These are phyloP conservation scores for Sclerotinia minor DNA, from an alignment of 2,329 filamentous ascomycete genomes.

Conservation along the genomic window DNA sequence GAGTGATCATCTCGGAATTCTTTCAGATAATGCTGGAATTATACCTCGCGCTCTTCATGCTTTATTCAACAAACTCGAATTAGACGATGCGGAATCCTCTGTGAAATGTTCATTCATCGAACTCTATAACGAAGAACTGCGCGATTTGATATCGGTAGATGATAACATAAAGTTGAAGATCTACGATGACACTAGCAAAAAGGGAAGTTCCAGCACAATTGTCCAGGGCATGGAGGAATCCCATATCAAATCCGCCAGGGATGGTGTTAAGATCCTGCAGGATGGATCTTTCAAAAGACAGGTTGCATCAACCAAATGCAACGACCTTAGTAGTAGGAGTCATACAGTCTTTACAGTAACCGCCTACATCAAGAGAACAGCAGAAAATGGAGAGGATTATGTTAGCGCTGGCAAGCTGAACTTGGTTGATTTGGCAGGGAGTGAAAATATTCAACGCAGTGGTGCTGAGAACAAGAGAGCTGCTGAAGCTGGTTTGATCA, in stretches of 20 bases:
- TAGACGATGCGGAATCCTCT: constrained; percentile 75
- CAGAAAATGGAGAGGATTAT: constrained; percentile 84
- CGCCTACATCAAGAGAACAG: constrained; percentile 78
- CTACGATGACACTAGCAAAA: constrained; percentile 84
- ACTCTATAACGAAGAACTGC: constrained; percentile 95
- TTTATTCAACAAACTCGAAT: constrained; percentile 81
- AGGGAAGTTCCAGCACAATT: constrained; percentile 79
- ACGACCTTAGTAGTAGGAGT: constrained; percentile 93
- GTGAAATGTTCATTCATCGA: constrained; percentile 99
- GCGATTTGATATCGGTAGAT: constrained; percentile 81
- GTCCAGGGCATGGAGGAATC: constrained; percentile 98
- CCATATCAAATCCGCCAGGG: constrained; percentile 80
- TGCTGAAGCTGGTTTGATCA: constrained; percentile 92
- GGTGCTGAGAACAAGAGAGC: constrained; percentile 98
- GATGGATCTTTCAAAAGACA: constrained; percentile 90
- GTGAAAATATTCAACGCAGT: constrained; percentile 95
- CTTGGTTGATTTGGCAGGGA: constrained; percentile 92
- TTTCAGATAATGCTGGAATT: constrained; percentile 91
- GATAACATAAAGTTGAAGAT: constrained; percentile 89
- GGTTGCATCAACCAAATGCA: constrained; percentile 99
- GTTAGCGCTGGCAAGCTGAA: constrained; percentile 93
- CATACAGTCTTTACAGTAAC: constrained; percentile 98
- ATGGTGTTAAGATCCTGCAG: constrained; percentile 86
- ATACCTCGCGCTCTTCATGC: constrained; percentile 88
- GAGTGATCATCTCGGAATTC: constrained; percentile 77